Evolutionary conservation across 345 rosid genomes (phyloP).

Genomic region (Ricinus communis): DNA sequence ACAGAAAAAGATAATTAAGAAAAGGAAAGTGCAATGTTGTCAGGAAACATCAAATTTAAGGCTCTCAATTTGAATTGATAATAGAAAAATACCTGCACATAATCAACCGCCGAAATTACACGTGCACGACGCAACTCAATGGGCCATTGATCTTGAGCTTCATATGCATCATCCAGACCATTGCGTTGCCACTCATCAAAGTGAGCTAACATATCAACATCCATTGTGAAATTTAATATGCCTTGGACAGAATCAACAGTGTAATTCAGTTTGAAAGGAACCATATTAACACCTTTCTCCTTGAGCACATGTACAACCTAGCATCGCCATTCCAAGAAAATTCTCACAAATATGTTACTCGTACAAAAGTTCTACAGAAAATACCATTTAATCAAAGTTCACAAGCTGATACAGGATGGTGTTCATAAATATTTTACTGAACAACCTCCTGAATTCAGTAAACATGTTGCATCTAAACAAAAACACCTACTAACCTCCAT

Average conservation of each 20-base stretch:
- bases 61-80: not conserved
- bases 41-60: not conserved
- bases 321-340: slow-evolving; percentile 14
- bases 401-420: not conserved
- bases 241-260: slow-evolving; percentile 81
- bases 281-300: slow-evolving; percentile 72
- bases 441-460: not conserved
- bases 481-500: slow-evolving; percentile 58
- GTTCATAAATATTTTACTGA: not conserved
- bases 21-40: not conserved
- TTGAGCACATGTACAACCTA: slow-evolving; percentile 74
- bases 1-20: not conserved
- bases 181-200: slow-evolving; percentile 88
- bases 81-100: slow-evolving; percentile 51
- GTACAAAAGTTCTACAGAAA: not conserved
- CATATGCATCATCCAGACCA: slow-evolving; percentile 60
- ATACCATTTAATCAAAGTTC: not conserved
- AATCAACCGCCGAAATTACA: slow-evolving; percentile 69
- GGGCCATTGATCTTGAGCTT: slow-evolving; percentile 96
- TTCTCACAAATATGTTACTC: not conserved
- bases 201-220: slow-evolving; percentile 77
- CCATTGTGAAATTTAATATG: slow-evolving; percentile 79
- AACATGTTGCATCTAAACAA: not conserved
- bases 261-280: slow-evolving; percentile 73
- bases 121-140: slow-evolving; percentile 69